These are phyloP conservation scores for Solanum lignicaule DNA, from an alignment of 257 asterid genomes.

Conservation along the genomic window DNA sequence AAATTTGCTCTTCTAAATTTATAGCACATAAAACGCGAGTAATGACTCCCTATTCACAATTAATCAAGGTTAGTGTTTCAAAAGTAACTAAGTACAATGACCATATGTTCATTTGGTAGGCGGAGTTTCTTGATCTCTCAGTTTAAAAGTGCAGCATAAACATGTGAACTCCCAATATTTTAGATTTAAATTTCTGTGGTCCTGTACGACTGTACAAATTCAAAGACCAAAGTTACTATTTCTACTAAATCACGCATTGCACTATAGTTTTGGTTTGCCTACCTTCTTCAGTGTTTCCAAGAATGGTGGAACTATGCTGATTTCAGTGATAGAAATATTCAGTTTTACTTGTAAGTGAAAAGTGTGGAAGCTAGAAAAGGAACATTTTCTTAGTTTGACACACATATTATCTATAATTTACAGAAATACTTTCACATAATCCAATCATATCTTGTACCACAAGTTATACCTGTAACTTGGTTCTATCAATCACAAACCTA, in stretches of 20 bases:
- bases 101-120: neutral
- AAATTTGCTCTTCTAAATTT: neutral
- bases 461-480: neutral
- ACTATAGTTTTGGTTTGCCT: neutral
- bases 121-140: neutral
- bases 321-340: neutral
- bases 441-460: neutral
- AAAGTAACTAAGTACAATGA: neutral
- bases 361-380: neutral
- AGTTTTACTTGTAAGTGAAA: neutral
- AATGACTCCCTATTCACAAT: neutral
- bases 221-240: neutral
- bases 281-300: neutral
- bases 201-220: neutral
- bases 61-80: neutral
- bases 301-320: neutral
- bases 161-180: neutral
- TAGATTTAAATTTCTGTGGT: neutral
- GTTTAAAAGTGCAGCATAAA: neutral
- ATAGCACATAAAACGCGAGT: neutral
- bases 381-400: neutral
- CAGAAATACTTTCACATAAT: neutral
- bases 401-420: neutral
- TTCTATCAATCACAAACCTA: neutral
- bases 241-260: neutral